A percentile compares a stretch with the other conserved stretches of the same genome.
Evolutionary conservation across 805 yeast genomes (phyloP).

Genomic region (Candida schatavii): DNA sequence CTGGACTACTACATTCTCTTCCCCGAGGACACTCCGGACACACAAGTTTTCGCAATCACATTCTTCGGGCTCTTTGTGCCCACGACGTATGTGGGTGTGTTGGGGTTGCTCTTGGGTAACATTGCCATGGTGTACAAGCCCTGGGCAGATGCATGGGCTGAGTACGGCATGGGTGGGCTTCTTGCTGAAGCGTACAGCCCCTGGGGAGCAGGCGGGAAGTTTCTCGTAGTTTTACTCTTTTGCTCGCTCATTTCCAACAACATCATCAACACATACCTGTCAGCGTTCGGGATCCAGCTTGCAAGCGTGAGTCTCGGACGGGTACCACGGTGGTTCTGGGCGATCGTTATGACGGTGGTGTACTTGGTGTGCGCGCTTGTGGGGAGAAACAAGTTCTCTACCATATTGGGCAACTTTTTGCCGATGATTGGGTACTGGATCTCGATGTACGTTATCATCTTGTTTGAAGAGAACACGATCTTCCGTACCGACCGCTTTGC

Average conservation of each 20-base stretch:
- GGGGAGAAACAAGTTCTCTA: constrained; percentile 70
- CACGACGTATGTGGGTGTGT: constrained; percentile 69
- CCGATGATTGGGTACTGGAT: constrained; percentile 95
- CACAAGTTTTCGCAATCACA: constrained; percentile 56
- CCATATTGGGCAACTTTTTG: constrained; percentile 73
- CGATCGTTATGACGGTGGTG: constrained; percentile 57
- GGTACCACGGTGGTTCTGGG: constrained; percentile 79
- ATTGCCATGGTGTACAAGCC: constrained; percentile 56
- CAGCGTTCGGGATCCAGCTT: constrained; percentile 76
- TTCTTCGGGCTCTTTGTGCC: constrained; percentile 67
- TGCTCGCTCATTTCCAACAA: constrained; percentile 79
- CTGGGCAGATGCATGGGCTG: constrained; percentile 57
- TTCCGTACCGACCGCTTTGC: constrained; percentile 52
- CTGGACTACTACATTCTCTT: constrained; percentile 80
- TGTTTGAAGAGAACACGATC: constrained; percentile 68
- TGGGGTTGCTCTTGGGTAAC: constrained; percentile 70
- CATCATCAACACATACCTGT: constrained; percentile 75
- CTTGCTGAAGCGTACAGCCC: constrained; percentile 58
- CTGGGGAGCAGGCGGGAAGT: constrained; percentile 81
- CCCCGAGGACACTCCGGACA: constrained; percentile 65
- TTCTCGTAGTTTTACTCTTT: constrained; percentile 65
- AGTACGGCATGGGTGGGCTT: constrained; percentile 73
- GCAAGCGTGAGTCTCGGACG: constrained; percentile 51
- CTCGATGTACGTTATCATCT: constrained; percentile 69
- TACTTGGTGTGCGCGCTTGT: constrained; percentile 71